Percentiles rank a stretch among this genome's conserved stretches.
phyloP scores from a whole-genome alignment of 768 basidiomycete genomes.

The Auriculariales sp. region DNA sequence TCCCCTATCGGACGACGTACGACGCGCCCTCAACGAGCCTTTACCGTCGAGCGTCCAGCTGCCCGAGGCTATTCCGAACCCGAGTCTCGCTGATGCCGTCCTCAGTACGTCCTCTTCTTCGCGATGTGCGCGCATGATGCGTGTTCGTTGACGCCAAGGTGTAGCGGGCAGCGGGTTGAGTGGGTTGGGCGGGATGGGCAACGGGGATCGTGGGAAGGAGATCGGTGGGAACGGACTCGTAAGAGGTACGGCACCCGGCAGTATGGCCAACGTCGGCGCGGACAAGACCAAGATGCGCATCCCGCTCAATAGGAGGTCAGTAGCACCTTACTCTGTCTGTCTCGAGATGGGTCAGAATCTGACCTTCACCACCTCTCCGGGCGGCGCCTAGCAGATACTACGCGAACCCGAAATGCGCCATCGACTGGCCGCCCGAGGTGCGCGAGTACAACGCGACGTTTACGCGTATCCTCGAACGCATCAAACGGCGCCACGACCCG shows the following conservation, averaged over 20 bases:
- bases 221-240: conserved; percentile 6
- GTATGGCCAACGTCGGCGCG: conserved; percentile 15
- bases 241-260: too few species aligned
- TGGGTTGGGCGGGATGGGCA: too few species aligned
- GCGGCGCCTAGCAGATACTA: conserved; percentile 51
- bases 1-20: conserved; percentile 49
- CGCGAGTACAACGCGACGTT: conserved; percentile 87
- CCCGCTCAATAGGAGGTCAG: conserved; percentile 72
- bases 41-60: conserved; percentile 31
- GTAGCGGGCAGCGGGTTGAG: too few species aligned
- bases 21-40: conserved; percentile 43
- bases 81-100: conserved; percentile 38
- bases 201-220: too few species aligned
- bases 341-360: too few species aligned
- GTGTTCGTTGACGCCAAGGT: too few species aligned
- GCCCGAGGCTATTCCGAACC: conserved; percentile 72
- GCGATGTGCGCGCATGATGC: too few species aligned
- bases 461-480: conserved; percentile 71
- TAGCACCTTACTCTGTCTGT: background rate
- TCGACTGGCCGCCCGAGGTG: conserved; percentile 82
- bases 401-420: conserved; percentile 48
- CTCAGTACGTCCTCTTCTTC: too few species aligned
- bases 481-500: conserved; percentile 92
- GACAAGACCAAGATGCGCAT: conserved; percentile 57
- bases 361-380: background rate